Evolutionary conservation across 495 filamentous ascomycete genomes (phyloP), one percentile per base, ranked within the genome.

Genomic region (Podospora appendiculata): DNA sequence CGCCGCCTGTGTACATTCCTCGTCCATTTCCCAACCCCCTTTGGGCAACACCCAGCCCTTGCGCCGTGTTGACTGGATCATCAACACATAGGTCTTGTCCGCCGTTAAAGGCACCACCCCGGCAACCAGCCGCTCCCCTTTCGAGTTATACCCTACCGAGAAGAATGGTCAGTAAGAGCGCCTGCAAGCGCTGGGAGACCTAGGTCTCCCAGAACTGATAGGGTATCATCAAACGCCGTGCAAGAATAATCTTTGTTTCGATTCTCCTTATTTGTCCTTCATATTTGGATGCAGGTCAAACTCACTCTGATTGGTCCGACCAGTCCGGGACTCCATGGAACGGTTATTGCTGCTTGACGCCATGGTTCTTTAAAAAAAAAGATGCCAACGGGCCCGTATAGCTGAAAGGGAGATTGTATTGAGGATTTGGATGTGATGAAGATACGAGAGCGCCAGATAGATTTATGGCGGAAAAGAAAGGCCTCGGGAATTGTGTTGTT

Each of bases 11-110:
- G 66, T 67, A 52, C 76, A 80, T 54, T 75, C 78, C 71, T 98
- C 93, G 71, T 98, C 93, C 14, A 81, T 85, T 69, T 98, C 93
- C 88, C 94, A 98, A 50, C 93, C 93, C 59, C 93, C 93, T 67
- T 98, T 98, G 49, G 93, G 93, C 50, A 98, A 77, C 39, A 98
- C 92, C 93, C 94, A 98, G 54, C 88, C 89, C 53, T 73, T 73
- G 56, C 90, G 87, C 48, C 88, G 80, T 47, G 86, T 89, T 42
- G 91, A 96, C 70, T 95, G 88, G 60, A 97, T 94, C 67, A 98
- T 78, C 61, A 98, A 77, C 48, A 98, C 93, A 69, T 85, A 63
- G 82, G 87, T 59, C 85, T 78, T 67, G 62, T 75, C 75, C 56
- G 61, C 67, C n/a, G 71, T 76, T 34, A 80, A 62, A 48, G 94